Base-by-base conservation (phyloP, 2,329 filamentous ascomycete species). In the Monosporascus sp. region DNA sequence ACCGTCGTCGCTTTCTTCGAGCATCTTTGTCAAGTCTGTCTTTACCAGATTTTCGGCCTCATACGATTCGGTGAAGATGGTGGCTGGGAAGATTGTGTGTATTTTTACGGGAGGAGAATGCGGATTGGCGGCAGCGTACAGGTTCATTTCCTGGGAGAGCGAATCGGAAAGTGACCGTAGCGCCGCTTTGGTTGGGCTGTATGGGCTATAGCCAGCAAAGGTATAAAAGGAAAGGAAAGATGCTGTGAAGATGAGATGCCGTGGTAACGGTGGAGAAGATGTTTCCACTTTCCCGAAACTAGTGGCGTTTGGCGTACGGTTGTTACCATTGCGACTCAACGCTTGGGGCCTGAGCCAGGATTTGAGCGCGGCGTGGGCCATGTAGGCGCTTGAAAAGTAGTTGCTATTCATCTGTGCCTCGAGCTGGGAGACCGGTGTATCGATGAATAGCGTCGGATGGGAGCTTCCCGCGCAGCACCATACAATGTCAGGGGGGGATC, bases 191-290 rank as follows among this genome's bases (percentile, higher is more conserved):
- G 83, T 76, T 3, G 85, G 85, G 0, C 79, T 74, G 64, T 90
- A 90, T 0, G 85, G 78, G 1, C 74, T 71, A 64, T 89, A 90
- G 40, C 86, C 87, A 6, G 83, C 77, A 16, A 88, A 67, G 9
- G 83, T 79, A 46, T 80, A 76, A 60, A 88, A 85, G 0, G 80
- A 80, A n/a, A 80, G 70, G 5, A 78, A 75, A 2, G 84, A 87
- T 11, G 79, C 82, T 1, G 86, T 89, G 64, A 90, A 84, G 60
- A 90, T 81, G 58, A 90, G 77, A 59, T 89, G 86, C 14, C 85
- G 74, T 2, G 65, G 36, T 48, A 48, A 26, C 17, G 41, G 40
- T 8, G 8, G 14, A 19, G 24, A 26, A 5, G 24, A 26, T 19
- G 38, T 41, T n/a, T 41, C 17, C 38, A 20, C 34, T 8, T 24